Conservation (phyloP, 2,329 filamentous ascomycete species). For the Alternaria postmessia region DNA sequence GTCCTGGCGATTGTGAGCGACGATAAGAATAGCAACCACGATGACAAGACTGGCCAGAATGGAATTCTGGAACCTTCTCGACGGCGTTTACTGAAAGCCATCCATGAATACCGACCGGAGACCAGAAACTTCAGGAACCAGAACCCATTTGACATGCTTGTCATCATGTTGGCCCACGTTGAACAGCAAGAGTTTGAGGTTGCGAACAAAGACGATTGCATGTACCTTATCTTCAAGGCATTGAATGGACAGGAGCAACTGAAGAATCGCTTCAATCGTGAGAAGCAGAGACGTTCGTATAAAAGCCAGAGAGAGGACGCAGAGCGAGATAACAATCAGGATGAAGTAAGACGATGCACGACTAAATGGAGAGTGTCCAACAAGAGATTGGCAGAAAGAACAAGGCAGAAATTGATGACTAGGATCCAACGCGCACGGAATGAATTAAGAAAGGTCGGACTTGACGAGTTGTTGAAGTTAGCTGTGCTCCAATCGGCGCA, state of each 20-base stretch:
- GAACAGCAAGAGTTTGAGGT: slow-evolving; percentile 24
- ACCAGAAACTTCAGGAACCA: slow-evolving; percentile 23
- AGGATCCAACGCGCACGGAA: slow-evolving; percentile 17
- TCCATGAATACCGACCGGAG: slow-evolving; percentile 32
- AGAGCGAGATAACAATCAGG: slow-evolving; percentile 1
- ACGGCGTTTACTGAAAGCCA: slow-evolving; percentile 17
- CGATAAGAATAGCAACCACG: slow-evolving; percentile 3
- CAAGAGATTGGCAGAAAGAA: slow-evolving; percentile 9
- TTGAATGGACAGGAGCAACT: slow-evolving; percentile 16
- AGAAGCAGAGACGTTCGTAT: slow-evolving; percentile 1
- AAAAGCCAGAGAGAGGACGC: slow-evolving; percentile 16
- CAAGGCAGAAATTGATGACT: not conserved
- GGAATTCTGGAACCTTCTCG: slow-evolving; percentile 14
- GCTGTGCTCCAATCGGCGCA: slow-evolving; percentile 25
- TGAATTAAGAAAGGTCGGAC: slow-evolving; percentile 8
- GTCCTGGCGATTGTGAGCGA: slow-evolving; percentile 2
- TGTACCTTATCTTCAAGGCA: slow-evolving; percentile 20
- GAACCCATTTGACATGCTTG: slow-evolving; percentile 21
- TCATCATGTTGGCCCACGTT: slow-evolving; percentile 30
- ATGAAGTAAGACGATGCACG: not conserved
- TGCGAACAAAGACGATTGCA: slow-evolving; percentile 21
- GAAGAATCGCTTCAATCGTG: slow-evolving; percentile 7
- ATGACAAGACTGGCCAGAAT: not conserved
- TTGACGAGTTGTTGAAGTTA: slow-evolving; percentile 22
- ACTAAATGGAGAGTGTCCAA: not conserved